phyloP scores from a whole-genome alignment of 257 asterid genomes.

The Verbena officinalis region DNA sequence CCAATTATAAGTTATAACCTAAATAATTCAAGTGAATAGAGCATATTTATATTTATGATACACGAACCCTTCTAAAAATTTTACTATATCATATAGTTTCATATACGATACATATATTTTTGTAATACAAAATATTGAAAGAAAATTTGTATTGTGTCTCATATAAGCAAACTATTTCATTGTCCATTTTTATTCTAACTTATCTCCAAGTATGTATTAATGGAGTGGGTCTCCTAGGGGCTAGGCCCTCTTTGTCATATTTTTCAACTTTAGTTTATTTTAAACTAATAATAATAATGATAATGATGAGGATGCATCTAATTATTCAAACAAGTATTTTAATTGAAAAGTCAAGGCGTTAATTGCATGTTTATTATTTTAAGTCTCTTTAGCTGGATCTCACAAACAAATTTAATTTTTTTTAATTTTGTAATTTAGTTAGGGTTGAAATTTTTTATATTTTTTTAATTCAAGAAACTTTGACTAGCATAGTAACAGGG shows the following conservation, averaged over 20 bases:
- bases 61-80: too few relatives aligned
- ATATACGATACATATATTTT: too few relatives aligned
- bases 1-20: too few relatives aligned
- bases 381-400: conserved; percentile 22
- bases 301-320: conserved; percentile 1
- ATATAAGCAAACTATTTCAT: too few relatives aligned
- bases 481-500: neutral
- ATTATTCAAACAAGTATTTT: conserved; percentile 21
- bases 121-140: too few relatives aligned
- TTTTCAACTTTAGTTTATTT: neutral
- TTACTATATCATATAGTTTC: too few relatives aligned
- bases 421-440: neutral
- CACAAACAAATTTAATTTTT: too few relatives aligned
- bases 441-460: neutral
- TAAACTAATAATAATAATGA: neutral
- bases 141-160: too few relatives aligned
- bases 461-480: neutral
- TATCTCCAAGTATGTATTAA: too few relatives aligned
- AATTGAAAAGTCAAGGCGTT: conserved; percentile 34
- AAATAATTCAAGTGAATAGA: too few relatives aligned
- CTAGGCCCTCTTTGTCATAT: neutral
- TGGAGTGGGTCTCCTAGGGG: neutral
- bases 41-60: too few relatives aligned
- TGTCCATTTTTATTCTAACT: too few relatives aligned
- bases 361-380: neutral